Conservation (phyloP, 2,329 filamentous ascomycete species). For the Periconia digitata region DNA sequence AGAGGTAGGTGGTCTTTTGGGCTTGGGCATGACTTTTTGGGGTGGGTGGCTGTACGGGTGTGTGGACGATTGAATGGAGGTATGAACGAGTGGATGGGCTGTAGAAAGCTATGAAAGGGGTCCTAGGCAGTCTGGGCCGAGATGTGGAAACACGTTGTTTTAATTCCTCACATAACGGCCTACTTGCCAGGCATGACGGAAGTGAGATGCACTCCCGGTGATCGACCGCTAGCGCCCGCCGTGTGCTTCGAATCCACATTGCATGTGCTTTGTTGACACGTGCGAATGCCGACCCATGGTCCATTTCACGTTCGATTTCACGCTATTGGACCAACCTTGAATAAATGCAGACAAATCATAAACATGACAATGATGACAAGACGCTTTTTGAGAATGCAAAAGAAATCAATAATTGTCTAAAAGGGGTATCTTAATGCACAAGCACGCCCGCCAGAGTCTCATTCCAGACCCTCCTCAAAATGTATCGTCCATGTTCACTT, state of each 20-base stretch:
- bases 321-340: too few relatives aligned
- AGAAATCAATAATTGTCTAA: too few relatives aligned
- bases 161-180: too few relatives aligned
- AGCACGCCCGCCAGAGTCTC: background rate
- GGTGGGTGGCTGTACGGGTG: constrained; percentile 10
- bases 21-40: constrained; percentile 34
- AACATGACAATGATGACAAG: too few relatives aligned
- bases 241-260: too few relatives aligned
- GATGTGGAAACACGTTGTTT: background rate
- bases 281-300: background rate
- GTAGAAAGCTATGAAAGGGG: background rate
- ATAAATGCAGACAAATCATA: too few relatives aligned
- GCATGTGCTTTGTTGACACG: background rate
- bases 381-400: too few relatives aligned
- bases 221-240: background rate
- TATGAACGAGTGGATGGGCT: too few relatives aligned
- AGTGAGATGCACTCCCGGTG: background rate
- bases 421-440: constrained; percentile 1
- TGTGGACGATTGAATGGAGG: constrained; percentile 12
- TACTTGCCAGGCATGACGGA: constrained; percentile 24
- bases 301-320: background rate
- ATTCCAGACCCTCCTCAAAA: constrained; percentile 34
- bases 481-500: constrained; percentile 51
- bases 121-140: background rate
- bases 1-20: constrained; percentile 47